Base-by-base conservation (phyloP, 2,329 filamentous ascomycete species). In the Pseudopyricularia cyperi region DNA sequence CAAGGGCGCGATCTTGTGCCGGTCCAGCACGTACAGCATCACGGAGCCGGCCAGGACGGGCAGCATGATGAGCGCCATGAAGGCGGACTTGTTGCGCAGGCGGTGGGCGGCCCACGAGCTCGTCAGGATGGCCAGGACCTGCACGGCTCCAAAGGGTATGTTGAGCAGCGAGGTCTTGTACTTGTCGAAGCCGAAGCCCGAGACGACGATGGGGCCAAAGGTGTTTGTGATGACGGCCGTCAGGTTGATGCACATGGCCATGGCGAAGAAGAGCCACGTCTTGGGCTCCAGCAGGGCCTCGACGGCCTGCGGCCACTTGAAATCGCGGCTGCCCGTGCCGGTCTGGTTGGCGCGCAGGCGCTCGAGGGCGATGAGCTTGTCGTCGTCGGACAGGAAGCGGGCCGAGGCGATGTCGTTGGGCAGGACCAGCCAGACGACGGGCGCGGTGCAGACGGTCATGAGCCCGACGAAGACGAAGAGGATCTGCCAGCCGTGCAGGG, bases 261-360 rank as follows among this genome's bases (percentile, higher is more conserved):
- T 77, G 26, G 62, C 72, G 48, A 83, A 68, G 69, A 79, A 85
- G 4, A 85, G 69, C 59, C 78, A 77, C 0, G 71, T 75, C 62
- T 78, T 77, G 15, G 69, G 66, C 52, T 79, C 75, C 0, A 71
- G 53, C 3, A 70, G 57, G 0, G 68, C 63, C 54, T 79, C 74
- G 15, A 75, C 70, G 1, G 85, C 69, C 56, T 93, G 87, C 22
- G 76, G 73, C 67, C 75, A 71, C 56, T 85, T 85, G 65, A 83
- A 86, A 55, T 85, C 74, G 56, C 81, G 80, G 55, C 80, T 85
- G 1, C 82, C 83, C 15, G 86, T 82, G 0, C 87, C 87, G 54
- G 87, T 87, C 62, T 88, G 80, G 58, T 91, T 91, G 22, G 80
- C 73, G 0, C 85, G 74, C 6, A 91, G 78, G 0, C 87, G 75